Percentiles rank a stretch among this genome's conserved stretches.
phyloP scores from a whole-genome alignment of 225 moss, liverwort and hornwort genomes.

The Asterella californica region DNA sequence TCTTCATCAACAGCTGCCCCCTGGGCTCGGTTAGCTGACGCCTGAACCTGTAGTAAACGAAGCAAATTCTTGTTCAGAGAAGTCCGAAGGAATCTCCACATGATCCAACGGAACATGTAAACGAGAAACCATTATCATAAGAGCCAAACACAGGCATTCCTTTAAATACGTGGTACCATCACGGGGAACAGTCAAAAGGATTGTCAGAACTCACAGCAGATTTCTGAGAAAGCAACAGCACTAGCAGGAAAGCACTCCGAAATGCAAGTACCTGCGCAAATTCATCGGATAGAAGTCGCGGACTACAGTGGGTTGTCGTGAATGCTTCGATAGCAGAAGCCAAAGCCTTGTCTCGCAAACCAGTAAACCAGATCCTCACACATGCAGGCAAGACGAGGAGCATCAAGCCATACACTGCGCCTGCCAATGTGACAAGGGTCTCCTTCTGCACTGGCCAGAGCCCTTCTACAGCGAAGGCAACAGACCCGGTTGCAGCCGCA shows the following conservation, averaged over 20 bases:
- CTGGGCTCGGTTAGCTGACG: conserved; percentile 43
- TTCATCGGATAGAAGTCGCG: conserved; percentile 81
- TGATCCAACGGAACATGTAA: background rate
- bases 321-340: conserved; percentile 85
- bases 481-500: conserved; percentile 65
- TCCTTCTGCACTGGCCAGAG: conserved; percentile 84
- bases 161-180: background rate
- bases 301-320: conserved; percentile 85
- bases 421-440: conserved; percentile 57
- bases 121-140: background rate
- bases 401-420: conserved; percentile 80
- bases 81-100: background rate
- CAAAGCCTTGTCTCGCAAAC: conserved; percentile 74
- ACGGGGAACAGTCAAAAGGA: background rate
- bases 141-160: background rate
- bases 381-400: conserved; percentile 85
- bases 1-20: conserved; percentile 80
- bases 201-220: no score
- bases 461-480: conserved; percentile 72
- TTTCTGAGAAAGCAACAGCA: background rate
- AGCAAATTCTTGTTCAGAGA: background rate
- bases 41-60: conserved; percentile 65
- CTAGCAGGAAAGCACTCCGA: background rate
- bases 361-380: conserved; percentile 92
- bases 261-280: conserved; percentile 63